A percentile compares a stretch with the other conserved stretches of the same genome.
Conservation (phyloP, 352 stramenopile species). For the Globisporangium megalacanthum region DNA sequence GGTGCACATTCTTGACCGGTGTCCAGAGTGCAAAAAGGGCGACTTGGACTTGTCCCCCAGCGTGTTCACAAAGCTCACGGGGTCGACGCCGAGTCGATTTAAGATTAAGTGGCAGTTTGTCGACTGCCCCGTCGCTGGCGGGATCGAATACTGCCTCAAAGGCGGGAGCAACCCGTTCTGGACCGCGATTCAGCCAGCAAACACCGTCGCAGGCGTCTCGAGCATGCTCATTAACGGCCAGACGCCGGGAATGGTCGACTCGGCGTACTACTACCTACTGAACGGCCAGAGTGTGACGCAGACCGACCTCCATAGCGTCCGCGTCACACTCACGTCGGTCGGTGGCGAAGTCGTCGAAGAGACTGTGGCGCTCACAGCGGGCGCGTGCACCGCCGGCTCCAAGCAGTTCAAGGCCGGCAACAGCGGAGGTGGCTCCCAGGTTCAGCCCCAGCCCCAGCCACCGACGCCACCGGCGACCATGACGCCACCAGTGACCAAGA, state of each 20-base stretch:
- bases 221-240: conserved; percentile 34
- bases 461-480: conserved; percentile 6
- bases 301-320: conserved; percentile 27
- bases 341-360: conserved; percentile 34
- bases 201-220: conserved; percentile 22
- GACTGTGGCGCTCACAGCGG: conserved; percentile 31
- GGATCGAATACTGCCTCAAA: conserved; percentile 44
- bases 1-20: conserved; percentile 66
- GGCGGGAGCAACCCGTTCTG: conserved; percentile 39
- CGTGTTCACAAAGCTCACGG: conserved; percentile 33
- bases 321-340: conserved; percentile 38
- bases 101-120: conserved; percentile 37
- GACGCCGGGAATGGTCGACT: conserved; percentile 43
- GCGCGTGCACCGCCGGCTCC: conserved; percentile 31
- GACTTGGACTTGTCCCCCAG: conserved; percentile 45
- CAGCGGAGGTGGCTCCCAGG: conserved; percentile 11
- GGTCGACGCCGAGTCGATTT: conserved; percentile 18
- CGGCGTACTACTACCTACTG: conserved; percentile 64
- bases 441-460: conserved; percentile 14
- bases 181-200: conserved; percentile 35
- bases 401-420: conserved; percentile 29
- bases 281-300: conserved; percentile 26
- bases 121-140: conserved; percentile 28
- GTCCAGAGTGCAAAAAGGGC: conserved; percentile 64
- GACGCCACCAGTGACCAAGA: conserved; percentile 10